Evolutionary conservation across 495 filamentous ascomycete genomes (phyloP).

Genomic region (Neurospora terricola): DNA sequence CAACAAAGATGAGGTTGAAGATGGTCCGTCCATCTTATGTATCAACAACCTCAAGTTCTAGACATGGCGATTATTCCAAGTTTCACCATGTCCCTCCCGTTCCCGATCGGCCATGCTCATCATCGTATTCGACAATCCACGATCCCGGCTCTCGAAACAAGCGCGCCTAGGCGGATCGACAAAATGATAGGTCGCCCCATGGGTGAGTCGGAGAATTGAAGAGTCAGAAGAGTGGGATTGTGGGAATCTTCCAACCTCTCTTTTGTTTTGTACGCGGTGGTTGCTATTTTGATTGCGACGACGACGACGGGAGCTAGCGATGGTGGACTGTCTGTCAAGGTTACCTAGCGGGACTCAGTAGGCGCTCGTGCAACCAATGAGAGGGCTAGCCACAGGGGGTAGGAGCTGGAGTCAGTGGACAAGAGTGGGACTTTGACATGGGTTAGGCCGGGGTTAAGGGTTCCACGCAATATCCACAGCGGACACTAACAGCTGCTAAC

Average conservation of each 20-base stretch:
- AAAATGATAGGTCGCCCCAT: neutral
- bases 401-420: neutral
- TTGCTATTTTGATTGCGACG: neutral
- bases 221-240: neutral
- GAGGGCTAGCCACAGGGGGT: neutral
- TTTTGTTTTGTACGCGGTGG: neutral
- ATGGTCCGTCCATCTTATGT: neutral
- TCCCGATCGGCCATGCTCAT: neutral
- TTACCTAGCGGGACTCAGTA: slow-evolving; percentile 7
- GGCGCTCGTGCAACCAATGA: slow-evolving; percentile 10
- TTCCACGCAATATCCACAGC: neutral
- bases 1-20: neutral
- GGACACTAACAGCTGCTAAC: neutral
- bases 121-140: neutral
- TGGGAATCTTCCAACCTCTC: neutral
- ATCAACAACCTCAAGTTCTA: neutral
- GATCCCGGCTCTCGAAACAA: neutral
- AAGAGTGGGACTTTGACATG: too few species aligned
- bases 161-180: neutral
- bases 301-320: neutral
- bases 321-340: neutral
- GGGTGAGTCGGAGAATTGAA: neutral
- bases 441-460: neutral
- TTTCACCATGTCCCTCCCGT: neutral
- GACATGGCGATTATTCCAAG: neutral